phyloP scores from a whole-genome alignment of 2,329 filamentous ascomycete genomes.

The Xylaria multiplex region DNA sequence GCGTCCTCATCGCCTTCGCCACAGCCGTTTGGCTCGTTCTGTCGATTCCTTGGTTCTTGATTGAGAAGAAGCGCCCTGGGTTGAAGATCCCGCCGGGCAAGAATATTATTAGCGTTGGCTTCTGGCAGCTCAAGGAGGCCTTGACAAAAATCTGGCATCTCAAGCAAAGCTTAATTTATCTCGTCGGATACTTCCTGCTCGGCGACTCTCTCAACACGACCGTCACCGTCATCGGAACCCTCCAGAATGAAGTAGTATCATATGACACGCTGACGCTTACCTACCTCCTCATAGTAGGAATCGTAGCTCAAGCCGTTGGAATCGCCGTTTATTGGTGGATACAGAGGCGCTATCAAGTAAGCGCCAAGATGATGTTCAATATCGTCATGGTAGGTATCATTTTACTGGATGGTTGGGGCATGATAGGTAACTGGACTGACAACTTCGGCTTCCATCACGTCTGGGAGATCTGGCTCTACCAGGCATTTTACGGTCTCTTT shows the following conservation, averaged over 20 bases:
- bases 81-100: conserved; percentile 52
- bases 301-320: conserved; percentile 69
- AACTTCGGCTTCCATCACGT: conserved; percentile 57
- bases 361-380: conserved; percentile 76
- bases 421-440: conserved; percentile 59
- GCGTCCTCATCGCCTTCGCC: conserved; percentile 72
- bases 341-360: conserved; percentile 67
- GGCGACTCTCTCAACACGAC: conserved; percentile 78
- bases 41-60: conserved; percentile 72
- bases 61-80: conserved; percentile 72
- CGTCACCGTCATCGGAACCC: conserved; percentile 72
- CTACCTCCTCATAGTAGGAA: conserved; percentile 73
- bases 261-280: conserved; percentile 73
- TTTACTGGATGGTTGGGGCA: conserved; percentile 63
- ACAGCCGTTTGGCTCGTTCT: conserved; percentile 72
- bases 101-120: conserved; percentile 66
- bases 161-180: conserved; percentile 72
- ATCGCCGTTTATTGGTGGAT: conserved; percentile 71
- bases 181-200: conserved; percentile 74
- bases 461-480: conserved; percentile 59
- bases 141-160: conserved; percentile 69
- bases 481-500: conserved; percentile 70
- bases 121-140: conserved; percentile 70
- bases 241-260: conserved; percentile 72
- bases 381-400: conserved; percentile 69